Conservation (phyloP, 768 basidiomycete genomes). For the Pulveroboletus sp. region DNA sequence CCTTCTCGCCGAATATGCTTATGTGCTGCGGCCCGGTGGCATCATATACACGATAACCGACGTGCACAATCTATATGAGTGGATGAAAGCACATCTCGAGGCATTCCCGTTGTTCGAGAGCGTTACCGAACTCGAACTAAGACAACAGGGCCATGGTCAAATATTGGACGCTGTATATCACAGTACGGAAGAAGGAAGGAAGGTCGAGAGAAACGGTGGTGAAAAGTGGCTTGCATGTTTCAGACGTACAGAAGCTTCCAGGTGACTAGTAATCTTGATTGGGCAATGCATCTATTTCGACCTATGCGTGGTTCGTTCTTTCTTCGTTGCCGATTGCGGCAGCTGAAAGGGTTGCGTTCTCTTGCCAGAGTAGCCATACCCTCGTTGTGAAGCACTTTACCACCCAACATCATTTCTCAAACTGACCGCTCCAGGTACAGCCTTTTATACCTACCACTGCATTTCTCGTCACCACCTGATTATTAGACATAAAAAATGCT, state of each 20-base stretch:
- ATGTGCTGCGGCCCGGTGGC: conserved; percentile 88
- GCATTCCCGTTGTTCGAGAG: conserved; percentile 85
- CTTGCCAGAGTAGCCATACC: conserved; percentile 72
- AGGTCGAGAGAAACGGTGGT: conserved; percentile 89
- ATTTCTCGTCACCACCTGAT: too few species aligned
- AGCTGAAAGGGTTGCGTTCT: conserved; percentile 63
- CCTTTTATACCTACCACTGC: too few species aligned
- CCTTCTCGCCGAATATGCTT: conserved; percentile 96
- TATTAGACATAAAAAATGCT: too few species aligned
- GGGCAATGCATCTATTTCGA: conserved; percentile 32
- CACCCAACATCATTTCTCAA: conserved; percentile 75
- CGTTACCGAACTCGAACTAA: conserved; percentile 71
- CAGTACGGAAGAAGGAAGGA: conserved; percentile 95
- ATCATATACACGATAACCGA: conserved; percentile 98
- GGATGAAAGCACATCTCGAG: conserved; percentile 92
- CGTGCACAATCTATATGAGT: conserved; percentile 88
- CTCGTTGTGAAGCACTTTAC: conserved; percentile 74
- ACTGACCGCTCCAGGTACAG: too few species aligned
- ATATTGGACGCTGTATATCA: conserved; percentile 81
- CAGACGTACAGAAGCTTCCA: conserved; percentile 47
- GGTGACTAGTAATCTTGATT: not conserved
- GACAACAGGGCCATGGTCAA: conserved; percentile 70
- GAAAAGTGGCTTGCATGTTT: conserved; percentile 94
- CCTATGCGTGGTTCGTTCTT: conserved; percentile 30
- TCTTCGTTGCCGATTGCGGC: conserved; percentile 55